Evolutionary conservation across 768 basidiomycete species (phyloP).

Genomic region (Lentinula sp.): DNA sequence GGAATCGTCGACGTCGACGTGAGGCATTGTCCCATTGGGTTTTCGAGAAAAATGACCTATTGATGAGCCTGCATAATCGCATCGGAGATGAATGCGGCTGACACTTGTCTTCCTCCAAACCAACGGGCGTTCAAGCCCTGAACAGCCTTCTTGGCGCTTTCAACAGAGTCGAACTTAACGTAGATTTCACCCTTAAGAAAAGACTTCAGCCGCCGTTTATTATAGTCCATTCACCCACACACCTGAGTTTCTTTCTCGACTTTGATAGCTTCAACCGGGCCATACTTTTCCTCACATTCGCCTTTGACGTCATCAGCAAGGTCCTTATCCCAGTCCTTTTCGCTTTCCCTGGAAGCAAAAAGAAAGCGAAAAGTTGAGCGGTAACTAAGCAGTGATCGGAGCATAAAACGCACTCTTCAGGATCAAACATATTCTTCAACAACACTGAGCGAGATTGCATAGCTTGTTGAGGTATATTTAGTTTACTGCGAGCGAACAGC

Average conservation of each 20-base stretch:
- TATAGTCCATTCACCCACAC: slow-evolving; percentile 16
- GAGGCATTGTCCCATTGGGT: background rate
- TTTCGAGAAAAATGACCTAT: slow-evolving; percentile 26
- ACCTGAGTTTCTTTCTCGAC: slow-evolving; percentile 94
- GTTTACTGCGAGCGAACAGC: slow-evolving; percentile 35
- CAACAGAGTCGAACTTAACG: slow-evolving; percentile 80
- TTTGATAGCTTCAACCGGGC: slow-evolving; percentile 80
- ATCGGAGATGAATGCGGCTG: slow-evolving; percentile 86
- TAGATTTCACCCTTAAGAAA: slow-evolving; percentile 86
- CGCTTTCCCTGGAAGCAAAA: slow-evolving; percentile 70
- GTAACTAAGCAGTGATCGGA: background rate
- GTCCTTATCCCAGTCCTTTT: slow-evolving; percentile 94
- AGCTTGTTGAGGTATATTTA: slow-evolving; percentile 66
- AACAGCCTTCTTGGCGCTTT: slow-evolving; percentile 76
- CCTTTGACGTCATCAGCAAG: slow-evolving; percentile 94
- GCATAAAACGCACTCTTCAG: slow-evolving; percentile 75
- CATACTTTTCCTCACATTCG: slow-evolving; percentile 91
- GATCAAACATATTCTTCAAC: slow-evolving; percentile 93
- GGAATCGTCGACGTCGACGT: background rate
- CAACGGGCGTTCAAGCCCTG: slow-evolving; percentile 93
- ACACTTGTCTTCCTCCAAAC: slow-evolving; percentile 91
- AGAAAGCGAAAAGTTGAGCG: background rate
- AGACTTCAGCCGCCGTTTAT: slow-evolving; percentile 8
- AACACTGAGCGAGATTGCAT: slow-evolving; percentile 90
- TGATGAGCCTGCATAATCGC: slow-evolving; percentile 92